phyloP scores from a whole-genome alignment of 2,329 filamentous ascomycete genomes.

The Ophiostoma sp. region DNA sequence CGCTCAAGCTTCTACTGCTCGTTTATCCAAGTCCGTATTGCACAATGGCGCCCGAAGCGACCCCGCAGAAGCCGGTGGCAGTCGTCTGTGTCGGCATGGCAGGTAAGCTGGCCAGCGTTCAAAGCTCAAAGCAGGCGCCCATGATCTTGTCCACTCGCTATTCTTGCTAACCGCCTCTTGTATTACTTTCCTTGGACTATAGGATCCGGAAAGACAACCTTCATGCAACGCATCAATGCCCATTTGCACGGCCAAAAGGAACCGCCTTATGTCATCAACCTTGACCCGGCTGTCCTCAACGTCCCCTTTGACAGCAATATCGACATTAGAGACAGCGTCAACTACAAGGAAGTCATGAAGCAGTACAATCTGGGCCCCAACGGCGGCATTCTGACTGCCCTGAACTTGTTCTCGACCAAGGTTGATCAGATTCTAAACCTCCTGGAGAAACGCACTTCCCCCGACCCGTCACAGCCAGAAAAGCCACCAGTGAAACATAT shows the following conservation, averaged over 20 bases:
- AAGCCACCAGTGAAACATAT: slow-evolving; percentile 71
- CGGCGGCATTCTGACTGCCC: slow-evolving; percentile 88
- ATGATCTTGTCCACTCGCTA: not conserved
- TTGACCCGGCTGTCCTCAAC: slow-evolving; percentile 88
- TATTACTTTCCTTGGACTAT: not conserved
- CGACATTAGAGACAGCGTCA: slow-evolving; percentile 96
- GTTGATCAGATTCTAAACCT: slow-evolving; percentile 89
- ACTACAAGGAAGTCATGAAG: slow-evolving; percentile 99
- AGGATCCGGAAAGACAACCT: slow-evolving; percentile 98
- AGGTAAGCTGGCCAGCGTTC: slow-evolving; percentile 46
- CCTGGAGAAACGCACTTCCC: slow-evolving; percentile 78
- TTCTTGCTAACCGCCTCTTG: not conserved
- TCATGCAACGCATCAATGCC: slow-evolving; percentile 97
- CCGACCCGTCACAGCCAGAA: slow-evolving; percentile 55
- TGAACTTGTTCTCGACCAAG: slow-evolving; percentile 97
- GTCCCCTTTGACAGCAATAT: slow-evolving; percentile 97
- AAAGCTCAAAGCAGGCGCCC: no score
- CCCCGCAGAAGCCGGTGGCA: slow-evolving; percentile 54
- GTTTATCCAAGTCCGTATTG: not conserved
- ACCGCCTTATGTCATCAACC: slow-evolving; percentile 91
- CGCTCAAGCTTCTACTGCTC: not conserved
- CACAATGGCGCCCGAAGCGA: slow-evolving; percentile 27
- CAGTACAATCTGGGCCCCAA: slow-evolving; percentile 97
- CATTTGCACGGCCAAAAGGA: slow-evolving; percentile 76
- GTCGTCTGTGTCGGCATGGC: slow-evolving; percentile 98